Percentiles rank a stretch among this genome's conserved stretches.
These are phyloP conservation scores for Lentinus polychrous DNA, from an alignment of 1,284 basidiomycete genomes.

Conservation along the genomic window DNA sequence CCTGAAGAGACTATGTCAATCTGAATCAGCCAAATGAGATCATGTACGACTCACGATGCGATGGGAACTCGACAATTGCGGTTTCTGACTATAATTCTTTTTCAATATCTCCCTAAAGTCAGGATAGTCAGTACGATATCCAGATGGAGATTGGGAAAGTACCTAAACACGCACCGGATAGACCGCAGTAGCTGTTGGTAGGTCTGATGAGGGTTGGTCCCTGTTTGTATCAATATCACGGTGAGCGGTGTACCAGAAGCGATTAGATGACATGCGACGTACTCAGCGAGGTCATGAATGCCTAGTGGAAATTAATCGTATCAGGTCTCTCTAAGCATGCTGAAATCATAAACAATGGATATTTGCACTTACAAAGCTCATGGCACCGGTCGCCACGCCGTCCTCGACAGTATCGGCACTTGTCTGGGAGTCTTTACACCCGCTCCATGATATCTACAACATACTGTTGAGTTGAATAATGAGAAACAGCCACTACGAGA, in stretches of 20 bases:
- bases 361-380: slow-evolving; percentile 58
- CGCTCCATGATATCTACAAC: slow-evolving; percentile 69
- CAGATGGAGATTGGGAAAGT: not conserved
- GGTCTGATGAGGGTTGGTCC: slow-evolving; percentile 56
- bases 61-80: slow-evolving; percentile 72
- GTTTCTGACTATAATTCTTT: slow-evolving; percentile 72
- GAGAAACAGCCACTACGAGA: not conserved
- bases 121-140: not conserved
- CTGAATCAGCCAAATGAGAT: not conserved
- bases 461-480: not conserved
- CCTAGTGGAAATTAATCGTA: slow-evolving; percentile 33
- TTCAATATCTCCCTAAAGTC: slow-evolving; percentile 41
- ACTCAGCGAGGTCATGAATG: slow-evolving; percentile 59
- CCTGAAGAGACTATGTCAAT: slow-evolving; percentile 17
- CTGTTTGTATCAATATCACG: slow-evolving; percentile 23
- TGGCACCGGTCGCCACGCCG: slow-evolving; percentile 82
- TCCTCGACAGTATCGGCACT: slow-evolving; percentile 84
- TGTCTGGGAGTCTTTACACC: slow-evolving; percentile 91
- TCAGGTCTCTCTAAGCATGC: too few species aligned
- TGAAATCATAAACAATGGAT: too few species aligned
- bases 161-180: slow-evolving; percentile 41
- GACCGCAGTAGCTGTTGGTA: slow-evolving; percentile 70
- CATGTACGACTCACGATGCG: slow-evolving; percentile 44
- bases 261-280: slow-evolving; percentile 15
- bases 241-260: not conserved